Evolutionary conservation across 2,329 filamentous ascomycete species (phyloP), one percentile per base, ranked within the genome.

Genomic region (Talaromyces atroroseus): DNA sequence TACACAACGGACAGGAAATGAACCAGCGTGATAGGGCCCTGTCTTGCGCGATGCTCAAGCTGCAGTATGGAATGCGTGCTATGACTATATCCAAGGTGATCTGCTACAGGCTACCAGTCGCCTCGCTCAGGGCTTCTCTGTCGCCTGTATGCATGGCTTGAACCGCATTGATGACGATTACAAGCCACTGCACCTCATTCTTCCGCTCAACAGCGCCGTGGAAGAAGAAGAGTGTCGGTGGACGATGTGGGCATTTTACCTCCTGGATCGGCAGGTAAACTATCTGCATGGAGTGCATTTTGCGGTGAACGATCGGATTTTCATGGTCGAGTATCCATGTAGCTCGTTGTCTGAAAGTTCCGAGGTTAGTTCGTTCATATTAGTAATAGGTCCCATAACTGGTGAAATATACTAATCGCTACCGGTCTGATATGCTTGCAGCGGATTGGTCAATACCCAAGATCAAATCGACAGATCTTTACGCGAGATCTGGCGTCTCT

Each of bases 151-250:
- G 49, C 38, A 51, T 40, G 49, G 49, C 5, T 51, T 51, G 7
- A 51, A 38, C n/a, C 49, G 49, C 8, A 51, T 51, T 23, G 49
- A 51, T 18, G 49, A 51, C 24, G 49, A 51, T 51, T 29, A 29
- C 23, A 51, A 42, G 26, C 49, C 49, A 21, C 5, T 29, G 11
- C 49, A 51, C 23, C 10, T 51, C 21, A 40, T 12, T 32, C 26
- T 51, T 32, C 49, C 49, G 32, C 38, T 51, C 20, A 20, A 24
- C 18, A 6, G 36, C 32, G 21, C 29, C 8, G 32, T 42, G 38
- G 49, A 51, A 29, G 49, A 51, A 51, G 49, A 51, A 42, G 49
- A 51, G 21, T 51, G 49, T 42, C 49, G 49, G 3, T 51, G 32
- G 32, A 51, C 49, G 32, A 51, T 51, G 49, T 51, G 49, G 49